Conservation (phyloP, 305 asterid species). For the Rubia balearica region DNA sequence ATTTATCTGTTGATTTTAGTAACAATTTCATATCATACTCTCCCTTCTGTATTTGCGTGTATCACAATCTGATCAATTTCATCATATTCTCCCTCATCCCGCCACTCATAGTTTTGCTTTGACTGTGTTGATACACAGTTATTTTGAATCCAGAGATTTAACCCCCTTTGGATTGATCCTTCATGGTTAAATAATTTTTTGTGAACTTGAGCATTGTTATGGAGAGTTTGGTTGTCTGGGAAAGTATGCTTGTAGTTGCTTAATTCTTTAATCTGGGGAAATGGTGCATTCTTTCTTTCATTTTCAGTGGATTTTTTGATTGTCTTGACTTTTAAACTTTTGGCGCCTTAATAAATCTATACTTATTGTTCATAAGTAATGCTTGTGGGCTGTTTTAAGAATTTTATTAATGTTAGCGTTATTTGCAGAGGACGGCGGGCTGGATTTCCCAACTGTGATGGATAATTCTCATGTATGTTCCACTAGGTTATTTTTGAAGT, state of each 20-base stretch:
- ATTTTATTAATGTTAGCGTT: constrained; percentile 1
- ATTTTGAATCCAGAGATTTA: neutral
- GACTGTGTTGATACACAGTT: neutral
- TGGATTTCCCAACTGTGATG: constrained; percentile 32
- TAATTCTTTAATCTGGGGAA: neutral
- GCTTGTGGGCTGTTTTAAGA: neutral
- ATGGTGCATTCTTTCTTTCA: too few species aligned
- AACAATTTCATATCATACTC: neutral
- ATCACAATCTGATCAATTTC: neutral
- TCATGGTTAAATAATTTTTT: neutral
- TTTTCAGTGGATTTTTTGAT: too few species aligned
- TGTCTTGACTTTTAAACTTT: neutral
- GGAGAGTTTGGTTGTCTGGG: neutral
- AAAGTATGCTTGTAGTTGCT: neutral
- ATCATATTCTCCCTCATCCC: too few species aligned
- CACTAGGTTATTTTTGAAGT: neutral
- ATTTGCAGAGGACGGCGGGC: constrained; percentile 49
- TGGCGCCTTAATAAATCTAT: neutral
- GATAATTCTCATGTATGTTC: constrained; percentile 50
- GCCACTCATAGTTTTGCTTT: neutral
- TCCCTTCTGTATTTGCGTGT: neutral
- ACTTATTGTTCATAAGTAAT: neutral
- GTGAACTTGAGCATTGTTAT: neutral
- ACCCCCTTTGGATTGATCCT: neutral
- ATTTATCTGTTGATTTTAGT: neutral